phyloP scores from a whole-genome alignment of 306 rosid genomes.

The Malus orientalis region DNA sequence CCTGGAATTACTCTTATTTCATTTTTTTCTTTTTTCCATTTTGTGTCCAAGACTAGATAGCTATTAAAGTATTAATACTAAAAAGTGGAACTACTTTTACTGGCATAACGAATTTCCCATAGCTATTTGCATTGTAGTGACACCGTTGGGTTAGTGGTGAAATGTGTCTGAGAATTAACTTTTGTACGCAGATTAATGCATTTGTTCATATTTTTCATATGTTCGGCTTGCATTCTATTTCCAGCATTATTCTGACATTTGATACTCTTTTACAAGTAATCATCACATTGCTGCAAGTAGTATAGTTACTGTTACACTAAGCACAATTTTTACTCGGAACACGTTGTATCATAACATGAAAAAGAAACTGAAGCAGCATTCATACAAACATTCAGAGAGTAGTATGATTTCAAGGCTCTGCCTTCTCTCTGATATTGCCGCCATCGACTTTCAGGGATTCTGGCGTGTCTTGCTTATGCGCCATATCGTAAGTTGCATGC shows the following conservation, averaged over 20 bases:
- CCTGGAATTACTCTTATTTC: no score
- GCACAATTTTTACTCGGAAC: no score
- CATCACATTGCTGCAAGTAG: no score
- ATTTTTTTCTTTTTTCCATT: no score
- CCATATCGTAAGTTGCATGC: conserved; percentile 76
- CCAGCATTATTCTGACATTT: neutral
- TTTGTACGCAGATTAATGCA: neutral
- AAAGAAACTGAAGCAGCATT: neutral
- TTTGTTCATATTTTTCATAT: neutral
- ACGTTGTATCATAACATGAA: neutral
- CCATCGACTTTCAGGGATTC: conserved; percentile 14
- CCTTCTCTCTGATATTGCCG: conserved; percentile 19
- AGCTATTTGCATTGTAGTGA: no score
- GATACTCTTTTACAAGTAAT: neutral
- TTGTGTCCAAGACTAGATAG: no score
- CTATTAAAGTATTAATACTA: no score
- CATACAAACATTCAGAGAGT: neutral
- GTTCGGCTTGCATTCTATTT: neutral
- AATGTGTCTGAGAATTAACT: neutral
- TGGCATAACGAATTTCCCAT: no score
- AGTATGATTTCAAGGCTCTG: conserved; percentile 25
- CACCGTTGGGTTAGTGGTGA: no score
- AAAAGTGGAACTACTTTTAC: no score
- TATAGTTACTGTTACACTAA: no score
- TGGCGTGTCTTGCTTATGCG: conserved; percentile 39